These are phyloP conservation scores for Chaetothyriales sp. DNA, from an alignment of 2,329 filamentous ascomycete species.

Conservation along the genomic window DNA sequence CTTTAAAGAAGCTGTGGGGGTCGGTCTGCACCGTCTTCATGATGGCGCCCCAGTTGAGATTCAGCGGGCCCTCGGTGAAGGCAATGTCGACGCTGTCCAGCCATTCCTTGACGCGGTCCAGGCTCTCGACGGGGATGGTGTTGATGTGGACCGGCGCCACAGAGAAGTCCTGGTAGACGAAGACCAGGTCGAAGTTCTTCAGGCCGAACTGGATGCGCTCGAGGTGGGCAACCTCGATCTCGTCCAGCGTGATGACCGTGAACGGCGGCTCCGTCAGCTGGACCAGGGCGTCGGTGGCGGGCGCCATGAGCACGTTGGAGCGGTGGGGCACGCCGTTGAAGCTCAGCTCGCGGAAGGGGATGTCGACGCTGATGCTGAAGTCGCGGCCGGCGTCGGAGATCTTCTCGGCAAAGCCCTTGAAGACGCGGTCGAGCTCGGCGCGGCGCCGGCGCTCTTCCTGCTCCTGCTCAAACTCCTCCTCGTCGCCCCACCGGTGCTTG, in stretches of 20 bases:
- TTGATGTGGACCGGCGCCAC: slow-evolving; percentile 89
- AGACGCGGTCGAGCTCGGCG: slow-evolving; percentile 85
- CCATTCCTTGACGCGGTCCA: slow-evolving; percentile 96
- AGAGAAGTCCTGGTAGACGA: slow-evolving; percentile 95
- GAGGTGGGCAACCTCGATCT: slow-evolving; percentile 90
- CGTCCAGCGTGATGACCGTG: slow-evolving; percentile 84
- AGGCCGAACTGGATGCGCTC: slow-evolving; percentile 92
- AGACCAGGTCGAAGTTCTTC: slow-evolving; percentile 97
- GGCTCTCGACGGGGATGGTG: slow-evolving; percentile 88
- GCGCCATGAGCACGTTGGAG: slow-evolving; percentile 89
- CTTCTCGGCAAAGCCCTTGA: slow-evolving; percentile 94
- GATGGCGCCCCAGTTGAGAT: slow-evolving; percentile 96
- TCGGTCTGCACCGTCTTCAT: slow-evolving; percentile 98
- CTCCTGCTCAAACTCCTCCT: slow-evolving; percentile 96
- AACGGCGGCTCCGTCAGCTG: slow-evolving; percentile 96
- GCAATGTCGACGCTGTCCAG: slow-evolving; percentile 91
- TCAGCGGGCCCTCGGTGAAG: slow-evolving; percentile 85
- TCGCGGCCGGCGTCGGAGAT: slow-evolving; percentile 89
- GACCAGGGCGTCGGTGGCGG: slow-evolving; percentile 90
- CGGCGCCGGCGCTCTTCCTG: slow-evolving; percentile 88
- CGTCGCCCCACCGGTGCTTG: slow-evolving; percentile 93
- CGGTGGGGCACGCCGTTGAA: slow-evolving; percentile 95
- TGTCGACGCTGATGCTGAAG: slow-evolving; percentile 83
- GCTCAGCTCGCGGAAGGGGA: slow-evolving; percentile 89
- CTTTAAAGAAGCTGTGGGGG: slow-evolving; percentile 84